Evolutionary conservation across 2,329 filamentous ascomycete genomes (phyloP).

Genomic region (Neofusicoccum cordaticola): DNA sequence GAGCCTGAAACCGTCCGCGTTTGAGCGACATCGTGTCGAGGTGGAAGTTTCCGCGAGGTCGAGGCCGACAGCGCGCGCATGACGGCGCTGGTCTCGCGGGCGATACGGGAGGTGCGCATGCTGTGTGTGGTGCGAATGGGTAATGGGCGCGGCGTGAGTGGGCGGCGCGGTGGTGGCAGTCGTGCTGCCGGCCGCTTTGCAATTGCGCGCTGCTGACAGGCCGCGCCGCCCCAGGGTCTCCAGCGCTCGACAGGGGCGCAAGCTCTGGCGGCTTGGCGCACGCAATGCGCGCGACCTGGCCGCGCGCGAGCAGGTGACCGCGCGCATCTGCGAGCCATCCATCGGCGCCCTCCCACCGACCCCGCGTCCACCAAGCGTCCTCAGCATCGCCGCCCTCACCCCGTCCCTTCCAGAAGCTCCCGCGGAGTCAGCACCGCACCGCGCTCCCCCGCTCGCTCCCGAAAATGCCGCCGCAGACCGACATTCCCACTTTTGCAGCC

Average conservation of each 20-base stretch:
- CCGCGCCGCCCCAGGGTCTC: not conserved
- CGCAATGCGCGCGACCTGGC: not conserved
- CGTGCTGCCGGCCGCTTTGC: not conserved
- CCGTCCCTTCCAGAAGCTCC: slow-evolving; percentile 2
- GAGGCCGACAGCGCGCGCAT: slow-evolving; percentile 13
- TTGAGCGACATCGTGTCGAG: slow-evolving; percentile 11
- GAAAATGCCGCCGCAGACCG: slow-evolving; percentile 11
- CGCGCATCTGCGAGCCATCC: not conserved
- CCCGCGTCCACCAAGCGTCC: not conserved
- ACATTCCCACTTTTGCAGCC: slow-evolving; percentile 63
- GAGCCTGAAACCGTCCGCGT: slow-evolving; percentile 25
- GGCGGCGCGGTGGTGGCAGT: not conserved
- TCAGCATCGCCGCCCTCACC: not conserved
- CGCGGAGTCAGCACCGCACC: not conserved
- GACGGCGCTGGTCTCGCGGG: slow-evolving; percentile 31
- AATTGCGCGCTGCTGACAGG: slow-evolving; percentile 5
- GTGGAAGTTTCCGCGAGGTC: slow-evolving; percentile 5
- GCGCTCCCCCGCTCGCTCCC: not conserved
- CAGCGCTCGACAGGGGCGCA: not conserved
- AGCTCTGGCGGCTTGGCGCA: not conserved
- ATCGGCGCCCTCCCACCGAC: not conserved
- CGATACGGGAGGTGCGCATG: slow-evolving; percentile 39
- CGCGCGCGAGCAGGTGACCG: not conserved
- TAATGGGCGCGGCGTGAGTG: not conserved
- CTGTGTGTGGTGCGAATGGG: not conserved